phyloP scores from a whole-genome alignment of 2,329 filamentous ascomycete genomes.

The Whalleya microplaca region DNA sequence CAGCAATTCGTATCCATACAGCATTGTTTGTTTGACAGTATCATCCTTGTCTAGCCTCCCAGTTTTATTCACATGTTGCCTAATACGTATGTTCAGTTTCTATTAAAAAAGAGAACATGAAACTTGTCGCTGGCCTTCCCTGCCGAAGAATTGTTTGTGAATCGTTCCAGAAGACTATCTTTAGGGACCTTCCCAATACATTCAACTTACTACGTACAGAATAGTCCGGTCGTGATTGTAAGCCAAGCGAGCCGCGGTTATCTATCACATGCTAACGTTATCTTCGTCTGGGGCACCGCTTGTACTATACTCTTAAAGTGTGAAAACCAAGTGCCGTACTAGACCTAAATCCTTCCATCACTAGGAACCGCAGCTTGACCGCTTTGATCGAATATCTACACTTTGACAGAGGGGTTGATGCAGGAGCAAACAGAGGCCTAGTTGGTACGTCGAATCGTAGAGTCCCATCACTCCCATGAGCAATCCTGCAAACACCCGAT shows the following conservation, averaged over 20 bases:
- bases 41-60: conserved; percentile 23
- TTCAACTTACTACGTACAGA: conserved; percentile 4
- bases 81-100: conserved; percentile 13
- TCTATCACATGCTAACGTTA: neutral
- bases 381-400: neutral
- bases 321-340: neutral
- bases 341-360: neutral
- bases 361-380: conserved; percentile 4
- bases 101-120: conserved; percentile 18
- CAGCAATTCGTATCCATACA: neutral
- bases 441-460: neutral
- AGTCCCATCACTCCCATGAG: conserved; percentile 1
- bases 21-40: neutral
- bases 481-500: conserved; percentile 7
- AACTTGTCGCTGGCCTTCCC: conserved; percentile 5
- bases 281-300: neutral
- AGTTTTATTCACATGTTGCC: conserved; percentile 1
- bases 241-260: neutral
- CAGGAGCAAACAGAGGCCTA: conserved; percentile 10
- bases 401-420: conserved; percentile 1
- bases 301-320: neutral
- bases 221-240: neutral
- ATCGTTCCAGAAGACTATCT: conserved; percentile 2
- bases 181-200: conserved; percentile 23
- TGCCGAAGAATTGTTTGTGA: conserved; percentile 4